These are phyloP conservation scores for Filosporella fistucella DNA, from an alignment of 495 filamentous ascomycete genomes.

Conservation along the genomic window DNA sequence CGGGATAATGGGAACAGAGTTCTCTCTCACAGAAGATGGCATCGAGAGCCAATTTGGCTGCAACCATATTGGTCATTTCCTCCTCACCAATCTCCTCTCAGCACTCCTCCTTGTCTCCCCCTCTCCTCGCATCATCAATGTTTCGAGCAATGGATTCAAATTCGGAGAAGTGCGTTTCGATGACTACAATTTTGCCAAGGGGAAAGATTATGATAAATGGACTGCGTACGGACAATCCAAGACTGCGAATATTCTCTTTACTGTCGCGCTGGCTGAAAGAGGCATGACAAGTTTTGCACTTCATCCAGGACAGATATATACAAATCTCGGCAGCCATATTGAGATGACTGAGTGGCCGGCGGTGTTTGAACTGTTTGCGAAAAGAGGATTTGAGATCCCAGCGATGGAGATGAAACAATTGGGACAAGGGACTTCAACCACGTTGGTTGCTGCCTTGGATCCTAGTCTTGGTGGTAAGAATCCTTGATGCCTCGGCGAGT, in stretches of 20 bases:
- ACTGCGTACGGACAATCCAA: slow-evolving; percentile 53
- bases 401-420: no score
- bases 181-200: slow-evolving; percentile 10
- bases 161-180: slow-evolving; percentile 6
- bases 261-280: slow-evolving; percentile 36
- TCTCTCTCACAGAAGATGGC: slow-evolving; percentile 20
- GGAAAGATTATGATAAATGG: slow-evolving; percentile 18
- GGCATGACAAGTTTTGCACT: slow-evolving; percentile 4
- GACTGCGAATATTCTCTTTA: slow-evolving; percentile 52
- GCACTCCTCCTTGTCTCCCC: no score
- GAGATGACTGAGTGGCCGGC: no score
- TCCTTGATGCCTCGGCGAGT: no score
- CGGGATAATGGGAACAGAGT: slow-evolving; percentile 13
- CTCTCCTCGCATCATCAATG: no score
- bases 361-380: no score
- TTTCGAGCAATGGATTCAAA: slow-evolving; percentile 14
- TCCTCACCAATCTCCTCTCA: slow-evolving; percentile 42
- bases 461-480: slow-evolving; percentile 6
- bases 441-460: slow-evolving; percentile 17
- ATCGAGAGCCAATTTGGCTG: slow-evolving; percentile 47
- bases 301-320: no score
- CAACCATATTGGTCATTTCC: slow-evolving; percentile 44
- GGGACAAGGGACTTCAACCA: slow-evolving; percentile 13
- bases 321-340: no score
- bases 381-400: no score